A percentile compares a stretch with the other conserved stretches of the same genome.
Conservation (phyloP, 306 rosid genomes). For the Fragaria vesca region DNA sequence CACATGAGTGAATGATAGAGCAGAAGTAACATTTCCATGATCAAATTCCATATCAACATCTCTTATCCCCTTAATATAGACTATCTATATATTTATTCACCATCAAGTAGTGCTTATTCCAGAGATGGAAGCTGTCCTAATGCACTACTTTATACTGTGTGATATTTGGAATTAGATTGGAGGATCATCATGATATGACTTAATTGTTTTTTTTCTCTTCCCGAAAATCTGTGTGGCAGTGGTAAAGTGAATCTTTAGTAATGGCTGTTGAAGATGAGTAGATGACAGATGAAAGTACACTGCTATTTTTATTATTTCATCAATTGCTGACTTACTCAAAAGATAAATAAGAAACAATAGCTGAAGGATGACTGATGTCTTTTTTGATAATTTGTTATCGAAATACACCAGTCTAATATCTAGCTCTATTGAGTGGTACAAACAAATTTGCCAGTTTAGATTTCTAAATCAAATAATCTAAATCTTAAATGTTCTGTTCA, state of each 20-base stretch:
- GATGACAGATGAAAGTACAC: not conserved
- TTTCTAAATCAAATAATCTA: not conserved
- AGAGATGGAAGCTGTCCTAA: not conserved
- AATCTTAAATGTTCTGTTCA: conserved; percentile 29
- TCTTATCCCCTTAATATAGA: not conserved
- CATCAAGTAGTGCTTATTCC: not conserved
- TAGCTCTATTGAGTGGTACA: not conserved
- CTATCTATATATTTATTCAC: not conserved
- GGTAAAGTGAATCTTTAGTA: not conserved
- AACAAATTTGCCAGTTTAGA: not conserved
- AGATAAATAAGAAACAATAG: not conserved
- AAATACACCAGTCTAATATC: conserved; percentile 1
- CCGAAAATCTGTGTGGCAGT: not conserved
- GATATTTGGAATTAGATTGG: not conserved
- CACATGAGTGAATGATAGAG: not conserved
- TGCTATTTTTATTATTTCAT: not conserved
- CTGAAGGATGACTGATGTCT: not conserved
- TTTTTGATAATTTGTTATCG: not conserved
- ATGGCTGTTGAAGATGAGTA: not conserved
- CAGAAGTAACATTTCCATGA: not conserved
- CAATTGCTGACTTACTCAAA: not conserved
- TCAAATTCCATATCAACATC: conserved; percentile 8
- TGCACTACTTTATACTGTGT: not conserved
- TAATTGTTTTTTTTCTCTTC: not conserved
- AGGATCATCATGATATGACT: not conserved